phyloP scores from a whole-genome alignment of 2,329 filamentous ascomycete species.

The Alternaria solani region DNA sequence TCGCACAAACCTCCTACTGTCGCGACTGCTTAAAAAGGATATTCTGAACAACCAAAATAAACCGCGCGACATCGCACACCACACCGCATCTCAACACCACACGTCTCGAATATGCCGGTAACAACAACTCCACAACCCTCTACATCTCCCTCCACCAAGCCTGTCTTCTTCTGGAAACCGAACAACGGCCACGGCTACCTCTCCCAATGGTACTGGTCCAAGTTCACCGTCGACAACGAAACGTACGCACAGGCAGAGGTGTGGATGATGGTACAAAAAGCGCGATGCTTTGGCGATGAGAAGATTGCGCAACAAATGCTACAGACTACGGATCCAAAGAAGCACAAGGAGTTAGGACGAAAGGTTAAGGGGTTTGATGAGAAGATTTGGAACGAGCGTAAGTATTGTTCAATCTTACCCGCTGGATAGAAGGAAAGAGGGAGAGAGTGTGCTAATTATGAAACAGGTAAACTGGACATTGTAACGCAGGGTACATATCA shows the following conservation, averaged over 20 bases:
- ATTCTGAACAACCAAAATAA: not conserved
- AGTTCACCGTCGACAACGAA: conserved; percentile 52
- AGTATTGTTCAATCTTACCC: not conserved
- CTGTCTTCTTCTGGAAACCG: conserved; percentile 42
- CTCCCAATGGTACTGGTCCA: conserved; percentile 68
- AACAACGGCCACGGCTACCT: conserved; percentile 61
- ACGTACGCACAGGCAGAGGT: conserved; percentile 54
- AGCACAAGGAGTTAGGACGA: not conserved
- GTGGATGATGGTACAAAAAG: conserved; percentile 61
- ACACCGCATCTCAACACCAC: not conserved
- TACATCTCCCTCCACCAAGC: not conserved
- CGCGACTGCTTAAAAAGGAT: too few species aligned
- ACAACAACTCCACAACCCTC: not conserved
- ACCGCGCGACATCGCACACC: not conserved
- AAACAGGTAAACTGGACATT: not conserved
- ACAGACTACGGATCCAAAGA: not conserved
- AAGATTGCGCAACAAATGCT: not conserved
- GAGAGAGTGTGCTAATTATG: not conserved
- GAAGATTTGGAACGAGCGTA: not conserved
- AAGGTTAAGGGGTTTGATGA: not conserved
- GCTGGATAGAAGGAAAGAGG: not conserved
- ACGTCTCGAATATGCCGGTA: not conserved
- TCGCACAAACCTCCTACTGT: too few species aligned
- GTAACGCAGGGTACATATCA: not conserved
- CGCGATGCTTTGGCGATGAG: conserved; percentile 19